A percentile compares a stretch with the other conserved stretches of the same genome.
phyloP scores from a whole-genome alignment of 768 basidiomycete species.

The Hygrocybe coccinea region DNA sequence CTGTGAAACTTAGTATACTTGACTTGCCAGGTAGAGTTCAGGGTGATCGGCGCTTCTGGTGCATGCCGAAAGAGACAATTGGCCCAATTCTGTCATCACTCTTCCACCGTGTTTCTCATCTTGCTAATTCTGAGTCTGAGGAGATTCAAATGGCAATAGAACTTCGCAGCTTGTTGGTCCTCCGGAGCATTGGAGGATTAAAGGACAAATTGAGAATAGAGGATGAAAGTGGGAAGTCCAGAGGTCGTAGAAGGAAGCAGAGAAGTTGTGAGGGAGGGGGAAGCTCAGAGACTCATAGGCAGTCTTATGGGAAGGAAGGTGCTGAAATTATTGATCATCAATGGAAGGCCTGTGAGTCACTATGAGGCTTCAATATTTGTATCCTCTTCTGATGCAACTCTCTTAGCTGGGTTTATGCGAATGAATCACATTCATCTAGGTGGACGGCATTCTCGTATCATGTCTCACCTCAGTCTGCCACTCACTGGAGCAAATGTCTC shows the following conservation, averaged over 20 bases:
- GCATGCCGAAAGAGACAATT: neutral
- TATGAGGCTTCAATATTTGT: too few relatives aligned
- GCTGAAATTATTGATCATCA: too few relatives aligned
- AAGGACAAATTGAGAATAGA: too few relatives aligned
- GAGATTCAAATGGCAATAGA: neutral
- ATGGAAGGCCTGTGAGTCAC: too few relatives aligned
- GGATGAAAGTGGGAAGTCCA: neutral
- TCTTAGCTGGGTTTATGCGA: too few relatives aligned
- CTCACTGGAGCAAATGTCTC: too few relatives aligned
- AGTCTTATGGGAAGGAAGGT: too few relatives aligned
- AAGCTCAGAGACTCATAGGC: too few relatives aligned
- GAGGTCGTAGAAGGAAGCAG: neutral
- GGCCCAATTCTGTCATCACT: neutral
- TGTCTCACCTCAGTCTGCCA: too few relatives aligned
- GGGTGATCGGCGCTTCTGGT: neutral
- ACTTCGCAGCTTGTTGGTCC: neutral
- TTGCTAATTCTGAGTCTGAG: neutral
- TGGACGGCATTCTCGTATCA: too few relatives aligned
- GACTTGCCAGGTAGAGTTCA: neutral
- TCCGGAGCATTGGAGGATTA: neutral
- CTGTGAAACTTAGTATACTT: neutral
- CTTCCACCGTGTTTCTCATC: neutral
- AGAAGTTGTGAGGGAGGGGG: neutral
- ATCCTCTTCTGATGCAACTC: too few relatives aligned
- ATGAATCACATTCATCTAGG: too few relatives aligned